Evolutionary conservation across 2,329 filamentous ascomycete species (phyloP), one percentile per base, ranked within the genome.

Genomic region (Pezicula rhizophila): DNA sequence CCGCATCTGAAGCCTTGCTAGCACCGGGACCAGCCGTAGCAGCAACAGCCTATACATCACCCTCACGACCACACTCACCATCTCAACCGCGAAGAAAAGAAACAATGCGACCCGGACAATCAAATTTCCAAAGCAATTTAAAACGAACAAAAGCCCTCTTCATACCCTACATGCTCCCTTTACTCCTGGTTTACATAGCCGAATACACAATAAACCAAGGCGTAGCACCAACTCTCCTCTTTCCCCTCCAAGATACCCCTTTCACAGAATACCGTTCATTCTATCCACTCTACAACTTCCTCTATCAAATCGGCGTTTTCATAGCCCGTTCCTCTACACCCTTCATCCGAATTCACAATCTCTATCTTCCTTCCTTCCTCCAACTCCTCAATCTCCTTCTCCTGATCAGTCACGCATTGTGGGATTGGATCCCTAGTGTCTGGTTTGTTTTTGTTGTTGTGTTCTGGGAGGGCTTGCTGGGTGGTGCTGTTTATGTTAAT

Each of bases 181-280:
- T 99, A 12, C 76, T 97, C 31, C 72, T 97, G 14, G 93, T 99
- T 26, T 99, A 96, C 66, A 79, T 97, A 33, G 89, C 91, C 49
- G 93, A 99, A 71, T 99, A 99, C 66, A 95, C 88, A 48, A 96
- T 97, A 68, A 97, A 97, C 70, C 91, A 96, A 71, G 92, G 91
- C 33, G 89, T 97, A 1, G 77, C 89, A 0, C 92, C 93, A 1
- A 96, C 90, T 0, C 74, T 97, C 0, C 78, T 99, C 4, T 99
- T 96, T 64, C 89, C 91, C 0, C 74, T 96, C 1, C 64, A 75
- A 1, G 69, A 78, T 10, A 85, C 87, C 1, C 93, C 93, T 0
- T 97, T 97, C 65, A 70, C 73, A 28, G 80, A 89, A 57, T 93
- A 84, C 64, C 84, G 92, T 37, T 85, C 84, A 28, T 97, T 96